Evolutionary conservation across 2,329 filamentous ascomycete species (phyloP), one percentile per base, ranked within the genome.

Genomic region (Aspergillus bombycis): DNA sequence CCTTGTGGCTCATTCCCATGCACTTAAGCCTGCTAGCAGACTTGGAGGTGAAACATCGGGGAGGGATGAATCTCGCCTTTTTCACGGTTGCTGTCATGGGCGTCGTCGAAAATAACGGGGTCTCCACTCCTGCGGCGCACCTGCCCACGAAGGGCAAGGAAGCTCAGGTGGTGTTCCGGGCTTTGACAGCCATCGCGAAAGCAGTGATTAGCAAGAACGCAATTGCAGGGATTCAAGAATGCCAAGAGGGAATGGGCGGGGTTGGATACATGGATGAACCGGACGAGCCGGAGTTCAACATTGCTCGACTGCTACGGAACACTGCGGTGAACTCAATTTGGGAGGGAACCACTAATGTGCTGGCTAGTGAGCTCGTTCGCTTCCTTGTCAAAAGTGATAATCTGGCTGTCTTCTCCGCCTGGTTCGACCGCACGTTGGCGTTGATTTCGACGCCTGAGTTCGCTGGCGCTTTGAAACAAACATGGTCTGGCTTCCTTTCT

Each of bases 291-390:
- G 83, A 87, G 43, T 79, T 91, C 62, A 93, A 92, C 70, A 78
- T 92, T 4, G 84, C 89, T 0, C 83, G 88, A 8, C 79, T 92
- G 1, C 87, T 88, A 69, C 84, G 91, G 9, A 90, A 92, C 68
- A 86, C 84, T 1, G 78, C 81, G 9, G 82, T 84, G 1, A 78
- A 80, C 56, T 75, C 76, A 1, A 89, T 92, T 56, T 91, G 89
- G 88, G 89, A 91, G 74, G 89, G 90, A 1, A 92, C 90, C 0
- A 91, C 89, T 0, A 89, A 91, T 69, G 88, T 93, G 7, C 80
- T 93, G 61, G 86, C 86, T 5, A 81, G 81, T 45, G 83, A 86
- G 66, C 74, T 83, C 6, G 75, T 84, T 32, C 74, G 83, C 0
- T 70, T 73, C 43, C 60, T 74, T 5, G 41, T 72, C 3, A 72